Evolutionary conservation across 176 grass and related monocot species (phyloP), one percentile per base, ranked within the genome.

Genomic region (Zea luxurians): DNA sequence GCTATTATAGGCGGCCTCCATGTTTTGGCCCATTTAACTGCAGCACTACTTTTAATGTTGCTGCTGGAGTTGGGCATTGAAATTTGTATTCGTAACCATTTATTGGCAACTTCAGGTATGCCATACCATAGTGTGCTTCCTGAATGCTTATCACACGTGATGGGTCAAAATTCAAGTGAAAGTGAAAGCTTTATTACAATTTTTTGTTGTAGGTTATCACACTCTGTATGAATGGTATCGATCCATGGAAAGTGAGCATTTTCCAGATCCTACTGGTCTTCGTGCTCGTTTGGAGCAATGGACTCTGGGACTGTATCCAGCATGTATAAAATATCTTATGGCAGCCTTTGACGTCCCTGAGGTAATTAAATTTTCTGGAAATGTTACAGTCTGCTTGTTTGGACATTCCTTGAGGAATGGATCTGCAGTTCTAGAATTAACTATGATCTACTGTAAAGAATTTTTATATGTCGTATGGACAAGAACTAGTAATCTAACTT

Each of bases 241-340:
- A 16, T 98, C 91, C 65, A 94, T 98, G 95, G 95, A 98, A 84
- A 98, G 80, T 37, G 87, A 98, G 61, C 95, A 98, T 87, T 98
- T 98, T 70, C 95, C 95, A 38, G 95, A 98, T 75, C 91, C 95
- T 64, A 98, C 87, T 38, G 89, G 91, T 66, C 88, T 98, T 52
- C 84, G 91, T 70, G 69, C 83, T 75, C 91, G 95, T 71, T 77
- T 98, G 68, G 95, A 98, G 64, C 91, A 94, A 83, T 98, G 95
- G 95, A 98, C 89, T 37, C 83, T 94, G 80, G 91, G 95, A 66
- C 81, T 98, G 49, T 98, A 98, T 71, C 95, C 95, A 48, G 95
- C 91, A 77, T 94, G 95, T 73, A 92, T 98, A 88, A 98, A 97
- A 76, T 97, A 97, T 55, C 95, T 94, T 82, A 97, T 97, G 95